Evolutionary conservation across 768 basidiomycete genomes (phyloP).

Genomic region (Leccinum disarticulatum): DNA sequence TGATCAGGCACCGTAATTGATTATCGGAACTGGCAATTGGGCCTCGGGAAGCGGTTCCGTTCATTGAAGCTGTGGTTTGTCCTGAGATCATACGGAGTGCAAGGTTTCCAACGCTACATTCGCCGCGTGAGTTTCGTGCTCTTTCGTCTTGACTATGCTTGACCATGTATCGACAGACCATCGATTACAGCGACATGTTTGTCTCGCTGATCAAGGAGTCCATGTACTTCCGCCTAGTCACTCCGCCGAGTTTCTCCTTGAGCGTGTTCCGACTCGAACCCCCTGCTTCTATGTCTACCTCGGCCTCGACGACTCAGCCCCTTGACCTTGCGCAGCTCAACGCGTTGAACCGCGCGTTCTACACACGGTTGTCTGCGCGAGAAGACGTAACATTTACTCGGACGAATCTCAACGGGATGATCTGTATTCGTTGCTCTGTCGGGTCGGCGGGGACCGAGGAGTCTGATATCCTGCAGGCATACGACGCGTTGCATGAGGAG

Average conservation of each 20-base stretch:
- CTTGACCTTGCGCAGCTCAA: constrained; percentile 49
- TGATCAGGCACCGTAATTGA: constrained; percentile 74
- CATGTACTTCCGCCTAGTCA: constrained; percentile 59
- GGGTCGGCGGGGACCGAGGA: constrained; percentile 69
- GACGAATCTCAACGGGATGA: constrained; percentile 69
- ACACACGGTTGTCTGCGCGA: constrained; percentile 54
- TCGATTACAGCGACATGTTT: constrained; percentile 59
- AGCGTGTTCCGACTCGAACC: constrained; percentile 72
- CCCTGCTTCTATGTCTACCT: background rate
- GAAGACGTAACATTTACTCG: constrained; percentile 75
- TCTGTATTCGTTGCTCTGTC: constrained; percentile 76
- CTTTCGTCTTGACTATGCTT: background rate
- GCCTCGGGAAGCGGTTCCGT: constrained; percentile 85
- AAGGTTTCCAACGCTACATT: constrained; percentile 82
- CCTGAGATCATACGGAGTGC: constrained; percentile 74
- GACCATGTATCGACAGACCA: constrained; percentile 44
- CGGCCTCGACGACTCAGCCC: background rate
- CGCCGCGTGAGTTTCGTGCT: constrained; percentile 24
- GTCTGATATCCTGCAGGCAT: constrained; percentile 61
- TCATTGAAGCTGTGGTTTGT: constrained; percentile 94
- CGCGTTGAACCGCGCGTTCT: constrained; percentile 63
- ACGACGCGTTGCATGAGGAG: constrained; percentile 56
- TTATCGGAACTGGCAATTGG: constrained; percentile 83
- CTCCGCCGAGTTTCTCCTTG: constrained; percentile 69
- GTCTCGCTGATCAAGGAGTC: constrained; percentile 52